phyloP scores from a whole-genome alignment of 2,329 filamentous ascomycete genomes.

The Beauveria caledonica region DNA sequence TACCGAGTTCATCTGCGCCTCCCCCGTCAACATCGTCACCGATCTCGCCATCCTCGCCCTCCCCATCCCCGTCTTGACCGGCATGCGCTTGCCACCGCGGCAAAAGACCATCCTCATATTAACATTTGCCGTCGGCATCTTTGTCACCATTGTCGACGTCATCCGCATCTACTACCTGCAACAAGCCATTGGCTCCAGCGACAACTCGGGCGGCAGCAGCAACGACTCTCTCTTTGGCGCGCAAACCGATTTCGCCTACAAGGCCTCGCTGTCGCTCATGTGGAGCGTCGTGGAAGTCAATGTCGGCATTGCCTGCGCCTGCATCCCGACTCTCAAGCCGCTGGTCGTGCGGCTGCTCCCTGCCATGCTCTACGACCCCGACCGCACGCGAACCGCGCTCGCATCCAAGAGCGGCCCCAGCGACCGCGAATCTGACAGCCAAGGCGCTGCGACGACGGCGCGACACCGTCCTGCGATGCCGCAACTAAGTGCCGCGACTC shows the following conservation, averaged over 20 bases:
- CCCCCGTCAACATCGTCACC: slow-evolving; percentile 86
- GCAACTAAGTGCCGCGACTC: not conserved
- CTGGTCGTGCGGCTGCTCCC: slow-evolving; percentile 61
- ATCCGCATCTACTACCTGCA: slow-evolving; percentile 86
- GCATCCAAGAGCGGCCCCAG: slow-evolving; percentile 20
- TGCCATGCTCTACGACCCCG: slow-evolving; percentile 44
- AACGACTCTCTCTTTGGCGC: slow-evolving; percentile 39
- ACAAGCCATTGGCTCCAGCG: slow-evolving; percentile 48
- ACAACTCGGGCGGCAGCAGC: slow-evolving; percentile 26
- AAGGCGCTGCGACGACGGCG: not conserved
- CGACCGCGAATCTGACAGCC: slow-evolving; percentile 20
- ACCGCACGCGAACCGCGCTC: slow-evolving; percentile 29
- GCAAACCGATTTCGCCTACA: slow-evolving; percentile 54
- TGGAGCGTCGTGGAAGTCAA: slow-evolving; percentile 93
- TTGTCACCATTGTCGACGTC: slow-evolving; percentile 82
- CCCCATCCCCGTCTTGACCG: slow-evolving; percentile 79
- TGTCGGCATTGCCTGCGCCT: slow-evolving; percentile 80
- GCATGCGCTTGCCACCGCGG: slow-evolving; percentile 73
- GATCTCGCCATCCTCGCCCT: slow-evolving; percentile 81
- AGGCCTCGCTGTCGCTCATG: slow-evolving; percentile 79
- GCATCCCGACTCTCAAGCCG: slow-evolving; percentile 87
- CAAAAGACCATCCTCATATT: slow-evolving; percentile 84
- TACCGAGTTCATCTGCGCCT: slow-evolving; percentile 62
- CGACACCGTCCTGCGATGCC: not conserved
- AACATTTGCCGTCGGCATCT: slow-evolving; percentile 80